Conservation (phyloP, 1,284 basidiomycete species). For the Moniliophthora roreri region DNA sequence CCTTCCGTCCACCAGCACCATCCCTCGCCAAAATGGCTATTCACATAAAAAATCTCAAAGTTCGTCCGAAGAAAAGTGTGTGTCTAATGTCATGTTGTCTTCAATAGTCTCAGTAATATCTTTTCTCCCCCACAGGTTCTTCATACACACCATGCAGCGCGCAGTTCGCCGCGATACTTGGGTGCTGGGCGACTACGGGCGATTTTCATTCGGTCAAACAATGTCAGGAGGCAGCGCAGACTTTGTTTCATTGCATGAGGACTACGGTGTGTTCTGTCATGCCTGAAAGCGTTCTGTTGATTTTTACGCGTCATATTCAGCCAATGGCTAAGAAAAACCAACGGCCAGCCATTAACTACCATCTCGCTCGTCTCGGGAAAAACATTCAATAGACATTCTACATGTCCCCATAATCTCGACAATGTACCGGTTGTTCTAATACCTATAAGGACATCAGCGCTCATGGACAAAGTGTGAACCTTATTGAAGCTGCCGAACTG, state of each 20-base stretch:
- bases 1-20: background rate
- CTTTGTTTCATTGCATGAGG: slow-evolving; percentile 85
- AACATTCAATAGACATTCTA: slow-evolving; percentile 53
- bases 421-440: too few species aligned
- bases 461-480: too few species aligned
- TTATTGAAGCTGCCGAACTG: too few species aligned
- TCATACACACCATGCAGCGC: slow-evolving; percentile 67
- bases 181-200: slow-evolving; percentile 86
- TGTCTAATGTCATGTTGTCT: slow-evolving; percentile 12
- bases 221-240: slow-evolving; percentile 69
- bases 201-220: slow-evolving; percentile 64
- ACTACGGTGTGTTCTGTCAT: slow-evolving; percentile 61
- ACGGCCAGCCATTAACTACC: slow-evolving; percentile 81
- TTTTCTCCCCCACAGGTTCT: slow-evolving; percentile 39
- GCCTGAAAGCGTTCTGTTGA: slow-evolving; percentile 5
- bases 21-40: slow-evolving; percentile 38
- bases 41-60: slow-evolving; percentile 79
- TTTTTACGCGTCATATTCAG: slow-evolving; percentile 34
- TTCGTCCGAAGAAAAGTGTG: slow-evolving; percentile 75
- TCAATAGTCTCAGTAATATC: slow-evolving; percentile 3
- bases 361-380: slow-evolving; percentile 76
- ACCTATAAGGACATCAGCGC: too few species aligned
- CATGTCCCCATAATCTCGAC: background rate
- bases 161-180: slow-evolving; percentile 86
- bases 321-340: slow-evolving; percentile 63